Base-by-base conservation (phyloP, 305 asterid species). In the Fraxinus angustifolia region DNA sequence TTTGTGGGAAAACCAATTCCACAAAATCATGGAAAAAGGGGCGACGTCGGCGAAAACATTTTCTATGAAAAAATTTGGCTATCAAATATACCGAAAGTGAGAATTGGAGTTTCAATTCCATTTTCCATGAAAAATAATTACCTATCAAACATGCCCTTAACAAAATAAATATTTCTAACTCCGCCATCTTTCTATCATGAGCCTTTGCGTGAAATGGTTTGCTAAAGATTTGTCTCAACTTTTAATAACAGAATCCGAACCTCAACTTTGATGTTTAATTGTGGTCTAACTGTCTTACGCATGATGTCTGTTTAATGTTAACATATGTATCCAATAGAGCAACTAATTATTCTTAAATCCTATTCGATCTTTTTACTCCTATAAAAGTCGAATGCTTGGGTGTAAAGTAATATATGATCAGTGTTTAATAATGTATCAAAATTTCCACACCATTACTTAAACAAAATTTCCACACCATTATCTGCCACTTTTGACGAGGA, bases 341-440 rank as follows among this genome's bases (percentile, higher is more conserved):
- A 81, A 79, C 85, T 73, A 81, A 78, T 77, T 83, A 70, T 40
- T 74, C 48, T 56, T 71, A 79, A 31, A 58, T 26, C 36, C 50
- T 30, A 60, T 84, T 84, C 26, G 75, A 30, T 58, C 72, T 79
- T 19, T 17, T 88, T 80, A 40, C 62, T 72, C 53, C 73, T 65
- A 26, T 45, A 45, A 85, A 89, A 86, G 91, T 87, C 80, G 89
- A 83, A 88, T 88, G 89, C 90, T 87, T 90, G 53, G 82, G 87
- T 86, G 89, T 86, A 88, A 91, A 88, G 90, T 87, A 82, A 45
- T 45, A 14, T 45, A 1, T 12, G 56, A 45, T 42, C 53, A 42
- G 53, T 42, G 53, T 10, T 42, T 42, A 42, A 42, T 42, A 42
- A 65, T 58, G 28, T 30, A 75, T 53, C 85, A 80, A 80, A 78